phyloP scores from a whole-genome alignment of 75 land plant genomes.

The Pseudotsuga menziesii region DNA sequence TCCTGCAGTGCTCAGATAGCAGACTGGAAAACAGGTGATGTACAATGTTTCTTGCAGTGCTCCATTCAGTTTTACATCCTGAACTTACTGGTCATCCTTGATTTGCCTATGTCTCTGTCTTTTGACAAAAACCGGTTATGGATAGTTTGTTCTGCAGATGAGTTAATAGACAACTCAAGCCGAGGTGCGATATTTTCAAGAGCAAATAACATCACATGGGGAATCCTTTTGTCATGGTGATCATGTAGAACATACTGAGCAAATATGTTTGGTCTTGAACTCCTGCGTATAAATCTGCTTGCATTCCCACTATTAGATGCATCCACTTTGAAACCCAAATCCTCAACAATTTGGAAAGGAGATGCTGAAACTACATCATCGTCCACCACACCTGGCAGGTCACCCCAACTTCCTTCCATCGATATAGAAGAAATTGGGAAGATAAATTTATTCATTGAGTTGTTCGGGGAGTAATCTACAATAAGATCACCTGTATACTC shows the following conservation, averaged over 20 bases:
- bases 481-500: constrained; percentile 72
- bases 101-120: not conserved
- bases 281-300: constrained; percentile 70
- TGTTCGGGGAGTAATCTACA: constrained; percentile 23
- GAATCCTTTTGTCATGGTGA: constrained; percentile 48
- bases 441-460: constrained; percentile 28
- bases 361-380: constrained; percentile 18
- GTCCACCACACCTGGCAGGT: constrained; percentile 21
- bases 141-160: not conserved
- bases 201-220: constrained; percentile 83
- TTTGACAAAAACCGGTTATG: not conserved
- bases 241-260: constrained; percentile 76
- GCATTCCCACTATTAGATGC: constrained; percentile 67
- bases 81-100: not conserved
- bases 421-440: constrained; percentile 27
- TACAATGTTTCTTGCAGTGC: too few species aligned
- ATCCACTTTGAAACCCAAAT: constrained; percentile 48
- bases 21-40: too few species aligned
- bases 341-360: constrained; percentile 25
- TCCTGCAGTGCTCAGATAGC: too few species aligned
- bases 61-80: not conserved
- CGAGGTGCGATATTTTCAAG: constrained; percentile 76
- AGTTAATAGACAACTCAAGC: constrained; percentile 37
- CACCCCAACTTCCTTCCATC: constrained; percentile 63
- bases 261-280: constrained; percentile 65